A percentile compares a stretch with the other conserved stretches of the same genome.
phyloP scores from a whole-genome alignment of 2,329 filamentous ascomycete species.

The Metarhizium anisopliae region DNA sequence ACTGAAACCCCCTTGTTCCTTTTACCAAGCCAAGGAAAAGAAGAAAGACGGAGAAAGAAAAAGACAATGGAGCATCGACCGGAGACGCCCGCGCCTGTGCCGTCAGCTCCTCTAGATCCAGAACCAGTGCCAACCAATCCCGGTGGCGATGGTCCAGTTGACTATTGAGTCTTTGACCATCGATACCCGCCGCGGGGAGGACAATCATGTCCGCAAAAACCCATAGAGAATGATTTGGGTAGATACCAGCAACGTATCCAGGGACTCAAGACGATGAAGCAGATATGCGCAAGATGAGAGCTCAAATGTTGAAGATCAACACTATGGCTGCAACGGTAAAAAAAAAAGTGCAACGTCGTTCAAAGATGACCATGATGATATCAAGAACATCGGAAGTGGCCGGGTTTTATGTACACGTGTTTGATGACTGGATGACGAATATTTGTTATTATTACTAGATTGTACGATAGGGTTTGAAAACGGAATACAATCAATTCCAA shows the following conservation, averaged over 20 bases:
- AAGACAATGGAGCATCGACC: conserved; percentile 13
- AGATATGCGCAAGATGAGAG: neutral
- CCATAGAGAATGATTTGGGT: neutral
- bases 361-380: too few relatives aligned
- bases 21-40: neutral
- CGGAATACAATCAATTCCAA: too few relatives aligned
- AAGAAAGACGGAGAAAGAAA: neutral
- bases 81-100: conserved; percentile 21
- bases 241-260: neutral
- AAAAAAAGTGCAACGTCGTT: too few relatives aligned
- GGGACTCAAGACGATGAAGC: neutral
- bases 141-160: conserved; percentile 16
- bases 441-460: too few relatives aligned
- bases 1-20: neutral
- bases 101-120: conserved; percentile 21
- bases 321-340: too few relatives aligned
- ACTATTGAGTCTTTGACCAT: conserved; percentile 11
- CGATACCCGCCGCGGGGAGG: neutral
- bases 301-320: neutral
- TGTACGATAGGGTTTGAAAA: too few relatives aligned
- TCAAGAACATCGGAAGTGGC: too few relatives aligned
- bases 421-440: too few relatives aligned
- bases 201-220: neutral
- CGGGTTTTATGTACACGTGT: too few relatives aligned
- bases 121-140: conserved; percentile 3